Evolutionary conservation across 768 basidiomycete genomes (phyloP).

Genomic region (Pleurotus citrinopileatus): DNA sequence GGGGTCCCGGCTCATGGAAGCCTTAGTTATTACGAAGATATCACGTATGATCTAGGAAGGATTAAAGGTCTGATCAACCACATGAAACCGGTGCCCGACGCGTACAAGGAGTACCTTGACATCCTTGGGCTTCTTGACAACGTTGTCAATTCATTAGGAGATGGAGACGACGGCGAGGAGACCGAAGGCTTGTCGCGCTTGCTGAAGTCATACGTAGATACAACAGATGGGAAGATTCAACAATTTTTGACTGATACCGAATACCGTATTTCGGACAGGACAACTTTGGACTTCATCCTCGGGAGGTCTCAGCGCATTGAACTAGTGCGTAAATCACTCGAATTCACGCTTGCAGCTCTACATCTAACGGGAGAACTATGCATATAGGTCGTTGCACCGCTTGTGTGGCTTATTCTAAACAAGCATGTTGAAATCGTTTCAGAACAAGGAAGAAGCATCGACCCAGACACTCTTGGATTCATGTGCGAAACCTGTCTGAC

Average conservation of each 20-base stretch:
- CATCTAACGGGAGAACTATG: no score
- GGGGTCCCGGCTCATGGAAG: no score
- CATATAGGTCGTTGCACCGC: background rate
- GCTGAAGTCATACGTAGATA: background rate
- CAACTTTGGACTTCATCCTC: slow-evolving; percentile 5
- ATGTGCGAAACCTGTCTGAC: slow-evolving; percentile 5
- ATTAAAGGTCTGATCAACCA: background rate
- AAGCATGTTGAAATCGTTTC: background rate
- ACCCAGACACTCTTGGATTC: background rate
- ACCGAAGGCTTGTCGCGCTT: background rate
- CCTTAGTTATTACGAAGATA: slow-evolving; percentile 10
- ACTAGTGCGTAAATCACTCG: background rate
- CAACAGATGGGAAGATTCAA: background rate
- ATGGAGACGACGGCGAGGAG: background rate
- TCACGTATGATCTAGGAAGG: background rate
- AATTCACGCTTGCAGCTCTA: background rate
- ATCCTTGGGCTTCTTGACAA: background rate
- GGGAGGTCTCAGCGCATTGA: slow-evolving; percentile 5
- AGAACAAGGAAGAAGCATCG: background rate
- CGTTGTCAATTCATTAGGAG: background rate
- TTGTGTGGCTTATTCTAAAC: background rate
- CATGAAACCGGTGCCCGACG: background rate
- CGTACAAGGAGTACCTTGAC: slow-evolving; percentile 2
- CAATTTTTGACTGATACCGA: background rate
- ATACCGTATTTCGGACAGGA: slow-evolving; percentile 5